Percentiles rank a stretch among this genome's conserved stretches.
phyloP scores from a whole-genome alignment of 768 basidiomycete genomes.

The Boletus rubescentipes region DNA sequence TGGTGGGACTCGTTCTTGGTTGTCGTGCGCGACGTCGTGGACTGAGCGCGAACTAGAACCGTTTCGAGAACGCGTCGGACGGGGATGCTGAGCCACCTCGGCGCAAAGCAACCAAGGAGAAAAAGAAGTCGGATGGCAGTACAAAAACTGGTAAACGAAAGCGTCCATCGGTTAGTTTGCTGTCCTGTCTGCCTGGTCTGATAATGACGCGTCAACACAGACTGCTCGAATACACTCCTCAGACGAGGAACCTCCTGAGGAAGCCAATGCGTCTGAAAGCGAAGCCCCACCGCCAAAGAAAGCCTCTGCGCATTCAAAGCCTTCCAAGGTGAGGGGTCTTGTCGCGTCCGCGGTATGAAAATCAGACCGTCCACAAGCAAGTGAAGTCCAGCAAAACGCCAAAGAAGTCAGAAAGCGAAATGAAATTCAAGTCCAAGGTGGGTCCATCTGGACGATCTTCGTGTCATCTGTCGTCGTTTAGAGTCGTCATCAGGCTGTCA shows the following conservation, averaged over 20 bases:
- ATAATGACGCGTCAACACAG: not conserved
- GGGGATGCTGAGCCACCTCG: not conserved
- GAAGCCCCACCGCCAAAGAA: slow-evolving; percentile 10
- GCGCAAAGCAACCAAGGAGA: slow-evolving; percentile 7
- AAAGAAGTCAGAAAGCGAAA: slow-evolving; percentile 21
- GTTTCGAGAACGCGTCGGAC: slow-evolving; percentile 8
- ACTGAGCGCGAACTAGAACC: slow-evolving; percentile 4
- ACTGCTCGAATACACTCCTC: not conserved
- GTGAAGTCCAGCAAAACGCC: slow-evolving; percentile 7
- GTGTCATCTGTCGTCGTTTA: not conserved
- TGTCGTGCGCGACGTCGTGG: not conserved
- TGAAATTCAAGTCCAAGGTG: slow-evolving; percentile 29
- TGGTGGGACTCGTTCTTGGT: slow-evolving; percentile 6
- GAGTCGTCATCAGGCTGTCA: slow-evolving; percentile 16
- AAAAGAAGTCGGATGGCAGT: slow-evolving; percentile 5
- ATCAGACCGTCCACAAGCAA: slow-evolving; percentile 5
- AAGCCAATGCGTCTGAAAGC: not conserved
- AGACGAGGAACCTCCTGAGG: not conserved
- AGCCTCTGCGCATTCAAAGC: slow-evolving; percentile 6
- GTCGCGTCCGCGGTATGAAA: not conserved
- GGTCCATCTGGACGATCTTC: not conserved
- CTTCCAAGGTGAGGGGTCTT: slow-evolving; percentile 11
- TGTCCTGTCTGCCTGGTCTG: not conserved
- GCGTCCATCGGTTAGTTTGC: slow-evolving; percentile 13
- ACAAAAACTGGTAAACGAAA: slow-evolving; percentile 7